phyloP scores from a whole-genome alignment of 106 monocot genomes.

The Iris macrosiphon region DNA sequence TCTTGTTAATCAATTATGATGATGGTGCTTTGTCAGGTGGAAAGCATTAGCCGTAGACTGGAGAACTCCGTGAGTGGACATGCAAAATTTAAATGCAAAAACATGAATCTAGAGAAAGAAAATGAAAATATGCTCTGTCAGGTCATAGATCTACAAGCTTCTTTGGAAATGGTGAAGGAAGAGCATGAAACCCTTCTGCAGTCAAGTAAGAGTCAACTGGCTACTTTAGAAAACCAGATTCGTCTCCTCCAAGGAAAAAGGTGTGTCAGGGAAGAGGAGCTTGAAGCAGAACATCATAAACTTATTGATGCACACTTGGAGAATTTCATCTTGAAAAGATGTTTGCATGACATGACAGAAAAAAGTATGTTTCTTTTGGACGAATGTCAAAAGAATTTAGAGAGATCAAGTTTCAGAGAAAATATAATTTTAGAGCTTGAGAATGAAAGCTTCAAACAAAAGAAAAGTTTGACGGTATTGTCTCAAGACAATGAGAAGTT shows the following conservation, averaged over 20 bases:
- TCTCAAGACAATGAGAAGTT: not conserved
- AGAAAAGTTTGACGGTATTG: slow-evolving; percentile 7
- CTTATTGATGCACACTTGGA: slow-evolving; percentile 4
- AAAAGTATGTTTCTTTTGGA: slow-evolving; percentile 1
- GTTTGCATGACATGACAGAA: slow-evolving; percentile 15
- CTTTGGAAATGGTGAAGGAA: slow-evolving; percentile 25
- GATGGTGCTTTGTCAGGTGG: slow-evolving; percentile 32
- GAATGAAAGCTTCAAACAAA: slow-evolving; percentile 5
- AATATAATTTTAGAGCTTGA: slow-evolving; percentile 6
- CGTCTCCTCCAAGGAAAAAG: slow-evolving; percentile 4
- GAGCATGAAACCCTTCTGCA: slow-evolving; percentile 29
- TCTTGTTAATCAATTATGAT: no score
- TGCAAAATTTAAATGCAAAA: slow-evolving; percentile 26
- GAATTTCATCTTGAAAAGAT: slow-evolving; percentile 13
- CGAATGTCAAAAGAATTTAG: slow-evolving; percentile 4
- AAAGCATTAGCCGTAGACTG: slow-evolving; percentile 25
- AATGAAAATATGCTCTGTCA: slow-evolving; percentile 17
- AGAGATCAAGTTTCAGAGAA: not conserved
- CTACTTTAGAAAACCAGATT: slow-evolving; percentile 6
- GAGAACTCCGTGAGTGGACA: slow-evolving; percentile 30
- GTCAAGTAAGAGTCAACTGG: no score
- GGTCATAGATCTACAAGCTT: slow-evolving; percentile 29
- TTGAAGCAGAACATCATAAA: slow-evolving; percentile 5
- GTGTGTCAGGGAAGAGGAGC: not conserved
- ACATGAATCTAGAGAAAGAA: slow-evolving; percentile 33